These are phyloP conservation scores for Emmonsiellopsis sp. DNA, from an alignment of 2,329 filamentous ascomycete genomes.

Conservation along the genomic window DNA sequence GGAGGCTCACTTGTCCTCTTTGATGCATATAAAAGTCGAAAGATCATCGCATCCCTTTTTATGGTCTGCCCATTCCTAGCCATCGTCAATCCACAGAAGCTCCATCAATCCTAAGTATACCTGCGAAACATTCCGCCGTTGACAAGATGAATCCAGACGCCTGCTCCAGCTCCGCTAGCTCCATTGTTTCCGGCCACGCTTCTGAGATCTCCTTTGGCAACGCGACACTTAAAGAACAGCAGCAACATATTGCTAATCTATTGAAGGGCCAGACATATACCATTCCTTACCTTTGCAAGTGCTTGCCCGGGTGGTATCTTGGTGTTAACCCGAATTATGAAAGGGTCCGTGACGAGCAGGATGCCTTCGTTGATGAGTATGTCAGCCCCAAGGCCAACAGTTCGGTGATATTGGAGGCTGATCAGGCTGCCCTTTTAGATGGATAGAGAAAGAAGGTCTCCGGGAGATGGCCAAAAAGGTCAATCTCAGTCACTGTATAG, in stretches of 20 bases:
- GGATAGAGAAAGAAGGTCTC: conserved; percentile 5
- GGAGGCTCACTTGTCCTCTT: no score
- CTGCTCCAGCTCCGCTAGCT: background rate
- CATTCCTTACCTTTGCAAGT: conserved; percentile 5
- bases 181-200: background rate
- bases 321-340: conserved; percentile 7
- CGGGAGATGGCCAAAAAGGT: conserved; percentile 9
- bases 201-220: background rate
- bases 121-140: background rate
- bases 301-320: conserved; percentile 6
- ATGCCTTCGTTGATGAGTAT: conserved; percentile 4
- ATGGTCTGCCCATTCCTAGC: no score
- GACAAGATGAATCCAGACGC: background rate
- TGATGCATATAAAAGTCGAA: no score
- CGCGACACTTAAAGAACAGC: background rate
- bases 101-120: background rate
- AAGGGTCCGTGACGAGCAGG: conserved; percentile 1
- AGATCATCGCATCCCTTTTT: no score
- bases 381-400: background rate
- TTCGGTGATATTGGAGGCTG: background rate
- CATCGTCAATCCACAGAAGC: background rate
- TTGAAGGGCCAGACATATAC: conserved; percentile 5
- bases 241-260: conserved; percentile 4
- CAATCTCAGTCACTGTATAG: conserved; percentile 7
- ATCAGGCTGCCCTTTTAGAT: background rate